These are phyloP conservation scores for Dactylorhiza incarnata DNA, from an alignment of 106 monocot genomes.

Conservation along the genomic window DNA sequence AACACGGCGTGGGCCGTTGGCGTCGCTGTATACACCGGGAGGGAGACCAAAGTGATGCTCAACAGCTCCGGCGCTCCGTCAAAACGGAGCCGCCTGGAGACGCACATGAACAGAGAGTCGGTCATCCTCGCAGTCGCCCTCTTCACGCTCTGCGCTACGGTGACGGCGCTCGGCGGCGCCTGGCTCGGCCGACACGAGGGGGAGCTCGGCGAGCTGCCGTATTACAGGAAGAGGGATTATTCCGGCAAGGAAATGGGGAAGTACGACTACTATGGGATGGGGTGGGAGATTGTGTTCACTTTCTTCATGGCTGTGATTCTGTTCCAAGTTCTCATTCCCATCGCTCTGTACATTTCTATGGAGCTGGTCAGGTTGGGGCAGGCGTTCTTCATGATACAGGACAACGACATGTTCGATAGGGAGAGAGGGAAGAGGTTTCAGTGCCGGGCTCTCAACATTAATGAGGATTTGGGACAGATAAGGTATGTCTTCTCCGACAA, in stretches of 20 bases:
- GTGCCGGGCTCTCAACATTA: conserved; percentile 87
- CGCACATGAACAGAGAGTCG: conserved; percentile 52
- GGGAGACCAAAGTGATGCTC: conserved; percentile 67
- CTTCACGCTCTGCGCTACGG: conserved; percentile 21
- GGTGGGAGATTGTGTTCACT: conserved; percentile 43
- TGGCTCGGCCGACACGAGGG: conserved; percentile 28
- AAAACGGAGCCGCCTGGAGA: conserved; percentile 53
- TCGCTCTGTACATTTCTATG: conserved; percentile 84
- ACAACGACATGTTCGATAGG: conserved; percentile 45
- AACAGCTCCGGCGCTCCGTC: conserved; percentile 58
- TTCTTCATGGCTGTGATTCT: conserved; percentile 64
- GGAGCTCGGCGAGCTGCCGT: conserved; percentile 23
- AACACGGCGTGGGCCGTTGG: conserved; percentile 57
- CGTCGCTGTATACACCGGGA: conserved; percentile 46
- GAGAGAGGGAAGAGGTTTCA: conserved; percentile 48
- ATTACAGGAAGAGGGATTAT: conserved; percentile 32
- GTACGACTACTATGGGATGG: conserved; percentile 60
- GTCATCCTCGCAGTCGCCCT: conserved; percentile 21
- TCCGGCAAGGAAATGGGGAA: background rate
- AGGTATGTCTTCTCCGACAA: conserved; percentile 95
- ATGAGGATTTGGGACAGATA: conserved; percentile 93
- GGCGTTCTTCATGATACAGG: conserved; percentile 79
- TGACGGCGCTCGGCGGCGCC: conserved; percentile 18
- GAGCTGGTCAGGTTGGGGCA: conserved; percentile 79
- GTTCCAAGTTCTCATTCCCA: conserved; percentile 88